Base-by-base conservation (phyloP, 192 early-diverging fungal genomes). In the Helicostylum pulchrum region DNA sequence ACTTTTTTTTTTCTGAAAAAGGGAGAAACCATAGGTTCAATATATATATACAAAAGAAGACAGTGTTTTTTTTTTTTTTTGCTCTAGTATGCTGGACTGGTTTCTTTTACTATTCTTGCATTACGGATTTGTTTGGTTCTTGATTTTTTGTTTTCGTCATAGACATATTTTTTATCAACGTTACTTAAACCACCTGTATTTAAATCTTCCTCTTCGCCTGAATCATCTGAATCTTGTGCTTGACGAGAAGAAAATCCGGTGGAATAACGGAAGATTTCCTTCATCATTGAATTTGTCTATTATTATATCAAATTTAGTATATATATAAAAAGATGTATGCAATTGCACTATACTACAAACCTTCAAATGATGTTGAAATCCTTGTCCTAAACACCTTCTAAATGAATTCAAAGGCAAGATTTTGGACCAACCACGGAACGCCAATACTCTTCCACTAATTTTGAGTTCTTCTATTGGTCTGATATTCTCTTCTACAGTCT, bases 361-460 rank as follows among this genome's bases (percentile, higher is more conserved):
- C 62, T 53, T 64, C 30, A 69, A 48, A 44, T 69, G 67, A 36
- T 69, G 61, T 7, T 69, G 61, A 10, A 69, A 17, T 20, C 67
- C 67, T 57, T 69, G 60, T 46, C 53, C 53, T 42, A 69, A 56
- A 20, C 44, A 45, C 56, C 39, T 46, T 46, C 67, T 56, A 50
- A 70, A 70, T 15, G 62, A n/a, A 21, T 53, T 64, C 6, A 70
- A 52, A 31, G 53, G 23, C 8, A 60, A 17, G 3, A 70, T 48
- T 46, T 70, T 70, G 5, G 62, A 58, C 88, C 88, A 90, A 34
- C 78, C 78, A 34, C 77, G 73, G 68, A 90, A 87, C 1, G 55
- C 44, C 9, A 90, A 57, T 0, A 73, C 59, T 26, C 76, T 73
- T 0, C 76, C 79, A 26, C 67, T 64, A 44, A 90, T 61, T 36